A percentile compares a stretch with the other conserved stretches of the same genome.
Evolutionary conservation across 768 basidiomycete species (phyloP).

Genomic region (Trichaptum fuscoviolaceum): DNA sequence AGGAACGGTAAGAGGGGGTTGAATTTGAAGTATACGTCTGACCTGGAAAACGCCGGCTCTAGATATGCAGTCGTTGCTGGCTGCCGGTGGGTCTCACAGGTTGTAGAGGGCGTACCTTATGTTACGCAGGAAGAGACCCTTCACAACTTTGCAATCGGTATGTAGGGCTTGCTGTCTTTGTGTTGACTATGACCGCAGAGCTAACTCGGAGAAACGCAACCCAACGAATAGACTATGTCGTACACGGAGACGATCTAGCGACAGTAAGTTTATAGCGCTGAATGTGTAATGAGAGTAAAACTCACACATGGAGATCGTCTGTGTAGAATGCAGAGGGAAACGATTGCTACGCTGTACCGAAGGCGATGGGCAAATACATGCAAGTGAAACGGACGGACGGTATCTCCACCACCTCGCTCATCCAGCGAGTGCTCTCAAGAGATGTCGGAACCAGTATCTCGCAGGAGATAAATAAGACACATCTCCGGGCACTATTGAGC

Average conservation of each 20-base stretch:
- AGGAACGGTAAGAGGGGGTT: constrained; percentile 10
- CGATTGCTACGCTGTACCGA: constrained; percentile 13
- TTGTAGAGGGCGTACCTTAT: constrained; percentile 15
- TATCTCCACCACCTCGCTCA: constrained; percentile 15
- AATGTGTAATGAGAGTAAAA: not conserved
- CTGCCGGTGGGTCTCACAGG: constrained; percentile 15
- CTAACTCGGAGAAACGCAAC: not conserved
- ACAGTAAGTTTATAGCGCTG: constrained; percentile 6
- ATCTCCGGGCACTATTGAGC: too few relatives aligned
- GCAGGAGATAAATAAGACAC: too few relatives aligned
- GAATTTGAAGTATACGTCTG: not conserved
- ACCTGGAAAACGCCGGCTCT: not conserved
- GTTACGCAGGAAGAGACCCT: constrained; percentile 10
- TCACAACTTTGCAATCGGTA: constrained; percentile 10
- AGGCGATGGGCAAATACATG: constrained; percentile 11
- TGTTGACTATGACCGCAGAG: too few relatives aligned
- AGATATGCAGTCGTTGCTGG: constrained; percentile 14
- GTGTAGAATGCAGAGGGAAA: constrained; percentile 13
- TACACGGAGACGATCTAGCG: constrained; percentile 16
- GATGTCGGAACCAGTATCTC: not conserved
- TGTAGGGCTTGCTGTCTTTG: not conserved
- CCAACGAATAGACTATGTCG: constrained; percentile 13
- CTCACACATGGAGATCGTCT: not conserved
- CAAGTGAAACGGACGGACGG: constrained; percentile 16
- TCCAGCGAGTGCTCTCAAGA: constrained; percentile 9